Evolutionary conservation across 2,329 filamentous ascomycete species (phyloP).

Genomic region (Fusarium nurragi): DNA sequence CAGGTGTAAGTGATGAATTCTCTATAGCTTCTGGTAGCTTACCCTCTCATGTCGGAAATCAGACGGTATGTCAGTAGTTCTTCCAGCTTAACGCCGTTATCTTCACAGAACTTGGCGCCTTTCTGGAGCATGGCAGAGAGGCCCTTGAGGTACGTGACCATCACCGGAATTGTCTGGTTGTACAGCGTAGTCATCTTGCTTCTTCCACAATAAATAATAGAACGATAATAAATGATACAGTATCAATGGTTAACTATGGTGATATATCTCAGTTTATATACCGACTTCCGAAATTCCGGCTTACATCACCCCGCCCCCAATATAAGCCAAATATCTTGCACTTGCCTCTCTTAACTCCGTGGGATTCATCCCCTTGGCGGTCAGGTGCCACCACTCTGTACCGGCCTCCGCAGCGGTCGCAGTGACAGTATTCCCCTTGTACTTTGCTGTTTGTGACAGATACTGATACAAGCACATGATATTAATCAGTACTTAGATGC

Average conservation of each 20-base stretch:
- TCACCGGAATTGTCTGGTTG: slow-evolving; percentile 41
- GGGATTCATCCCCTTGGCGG: no score
- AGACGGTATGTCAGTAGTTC: slow-evolving; percentile 33
- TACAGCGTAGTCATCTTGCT: slow-evolving; percentile 38
- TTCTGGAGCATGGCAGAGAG: slow-evolving; percentile 41
- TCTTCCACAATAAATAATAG: no score
- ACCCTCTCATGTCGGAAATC: slow-evolving; percentile 38
- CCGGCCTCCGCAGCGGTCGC: no score
- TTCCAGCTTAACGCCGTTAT: slow-evolving; percentile 37
- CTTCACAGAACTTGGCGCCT: slow-evolving; percentile 25
- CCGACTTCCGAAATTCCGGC: not conserved
- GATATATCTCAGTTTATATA: not conserved
- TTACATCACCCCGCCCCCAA: not conserved
- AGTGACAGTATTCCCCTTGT: no score
- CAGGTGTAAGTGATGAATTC: not conserved
- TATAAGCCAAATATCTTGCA: not conserved
- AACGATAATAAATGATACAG: not conserved
- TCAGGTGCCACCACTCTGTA: no score
- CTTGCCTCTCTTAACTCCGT: not conserved
- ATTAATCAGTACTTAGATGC: no score
- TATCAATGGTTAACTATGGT: not conserved
- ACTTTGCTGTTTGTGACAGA: no score
- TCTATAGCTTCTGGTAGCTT: not conserved
- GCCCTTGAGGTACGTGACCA: slow-evolving; percentile 44
- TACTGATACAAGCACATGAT: no score